phyloP scores from a whole-genome alignment of 2,329 filamentous ascomycete genomes.

The Penicillium sp. region DNA sequence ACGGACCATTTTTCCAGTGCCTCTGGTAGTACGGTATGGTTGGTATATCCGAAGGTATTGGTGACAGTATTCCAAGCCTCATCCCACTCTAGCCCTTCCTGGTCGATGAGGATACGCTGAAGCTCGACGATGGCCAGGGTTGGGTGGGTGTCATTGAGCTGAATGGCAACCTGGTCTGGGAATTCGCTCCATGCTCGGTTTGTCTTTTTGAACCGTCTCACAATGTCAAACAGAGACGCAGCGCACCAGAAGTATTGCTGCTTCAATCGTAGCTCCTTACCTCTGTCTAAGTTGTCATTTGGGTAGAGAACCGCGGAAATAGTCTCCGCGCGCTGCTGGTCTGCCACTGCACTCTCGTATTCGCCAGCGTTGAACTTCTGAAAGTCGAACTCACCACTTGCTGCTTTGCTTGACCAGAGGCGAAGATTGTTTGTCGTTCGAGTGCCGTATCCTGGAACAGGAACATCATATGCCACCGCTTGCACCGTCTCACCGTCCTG shows the following conservation, averaged over 20 bases:
- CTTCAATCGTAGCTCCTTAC: conserved; percentile 96
- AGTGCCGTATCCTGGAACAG: conserved; percentile 88
- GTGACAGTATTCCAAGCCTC: conserved; percentile 84
- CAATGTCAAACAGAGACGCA: conserved; percentile 93
- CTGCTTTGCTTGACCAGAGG: conserved; percentile 96
- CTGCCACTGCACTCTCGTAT: conserved; percentile 96
- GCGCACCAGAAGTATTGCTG: conserved; percentile 99
- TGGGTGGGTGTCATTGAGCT: conserved; percentile 97
- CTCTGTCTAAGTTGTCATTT: conserved; percentile 94
- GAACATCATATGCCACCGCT: conserved; percentile 91
- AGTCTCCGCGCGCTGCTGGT: conserved; percentile 97
- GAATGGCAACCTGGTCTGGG: conserved; percentile 92
- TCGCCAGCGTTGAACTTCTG: conserved; percentile 99
- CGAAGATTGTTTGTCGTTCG: conserved; percentile 94
- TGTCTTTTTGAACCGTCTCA: conserved; percentile 97
- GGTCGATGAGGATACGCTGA: conserved; percentile 87
- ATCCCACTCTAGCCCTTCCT: conserved; percentile 92
- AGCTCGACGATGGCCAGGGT: conserved; percentile 95
- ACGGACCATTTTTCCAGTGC: conserved; percentile 99
- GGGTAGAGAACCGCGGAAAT: conserved; percentile 97
- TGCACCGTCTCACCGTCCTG: conserved; percentile 91
- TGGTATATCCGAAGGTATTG: conserved; percentile 90
- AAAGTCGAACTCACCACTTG: conserved; percentile 97
- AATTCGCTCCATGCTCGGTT: conserved; percentile 91
- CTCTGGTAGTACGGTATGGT: conserved; percentile 96